A percentile compares a stretch with the other conserved stretches of the same genome.
phyloP scores from a whole-genome alignment of 257 asterid genomes.

The Solanum clarkiae region DNA sequence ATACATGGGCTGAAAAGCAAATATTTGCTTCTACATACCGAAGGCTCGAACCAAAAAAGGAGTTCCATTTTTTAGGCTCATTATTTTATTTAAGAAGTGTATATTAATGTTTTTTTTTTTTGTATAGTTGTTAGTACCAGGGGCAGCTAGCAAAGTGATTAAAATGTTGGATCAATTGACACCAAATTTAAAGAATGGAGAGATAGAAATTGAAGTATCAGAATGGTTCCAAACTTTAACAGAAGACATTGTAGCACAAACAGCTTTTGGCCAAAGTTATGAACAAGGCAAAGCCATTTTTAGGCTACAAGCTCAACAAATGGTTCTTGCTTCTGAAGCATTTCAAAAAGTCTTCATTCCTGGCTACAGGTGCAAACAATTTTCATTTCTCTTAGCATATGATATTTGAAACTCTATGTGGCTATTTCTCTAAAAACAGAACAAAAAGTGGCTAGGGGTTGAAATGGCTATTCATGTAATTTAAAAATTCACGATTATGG shows the following conservation, averaged over 20 bases:
- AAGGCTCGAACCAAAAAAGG: not conserved
- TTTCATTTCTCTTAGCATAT: not conserved
- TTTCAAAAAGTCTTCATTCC: constrained; percentile 34
- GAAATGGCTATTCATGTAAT: not conserved
- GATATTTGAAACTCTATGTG: not conserved
- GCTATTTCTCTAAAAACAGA: not conserved
- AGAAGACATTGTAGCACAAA: constrained; percentile 30
- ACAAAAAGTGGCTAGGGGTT: not conserved
- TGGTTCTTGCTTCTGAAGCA: constrained; percentile 29
- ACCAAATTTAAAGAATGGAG: not conserved
- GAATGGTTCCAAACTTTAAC: constrained; percentile 31
- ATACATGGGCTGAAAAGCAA: not conserved
- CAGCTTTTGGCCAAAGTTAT: constrained; percentile 31
- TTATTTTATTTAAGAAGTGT: not conserved
- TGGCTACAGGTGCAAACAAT: constrained; percentile 24
- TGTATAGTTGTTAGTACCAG: constrained; percentile 22
- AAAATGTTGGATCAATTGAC: constrained; percentile 28
- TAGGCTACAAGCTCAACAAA: constrained; percentile 28
- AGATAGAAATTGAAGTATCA: constrained; percentile 33
- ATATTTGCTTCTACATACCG: not conserved
- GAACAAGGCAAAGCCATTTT: constrained; percentile 33
- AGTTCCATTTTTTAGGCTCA: not conserved
- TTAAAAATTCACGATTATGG: not conserved
- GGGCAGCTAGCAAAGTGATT: constrained; percentile 27
- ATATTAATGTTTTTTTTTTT: not conserved